Conservation (phyloP, 139 green algal species). For the Haematococcus sp. region DNA sequence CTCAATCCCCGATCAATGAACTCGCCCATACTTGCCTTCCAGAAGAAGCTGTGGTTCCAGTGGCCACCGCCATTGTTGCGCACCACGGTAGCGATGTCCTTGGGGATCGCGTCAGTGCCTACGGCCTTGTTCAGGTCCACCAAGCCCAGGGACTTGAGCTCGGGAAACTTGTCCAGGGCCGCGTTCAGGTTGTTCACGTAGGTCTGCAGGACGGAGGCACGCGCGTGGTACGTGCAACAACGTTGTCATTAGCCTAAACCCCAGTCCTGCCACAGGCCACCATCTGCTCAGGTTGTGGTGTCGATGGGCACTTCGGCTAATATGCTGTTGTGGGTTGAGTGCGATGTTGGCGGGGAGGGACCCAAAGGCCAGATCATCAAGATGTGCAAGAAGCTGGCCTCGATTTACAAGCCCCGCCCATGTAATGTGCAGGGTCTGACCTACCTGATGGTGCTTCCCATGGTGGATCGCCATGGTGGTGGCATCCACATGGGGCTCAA, state of each 20-base stretch:
- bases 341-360: no score
- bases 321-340: no score
- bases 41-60: conserved; percentile 67
- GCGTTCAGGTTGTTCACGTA: conserved; percentile 83
- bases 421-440: conserved; percentile 10
- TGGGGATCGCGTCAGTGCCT: conserved; percentile 47
- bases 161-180: conserved; percentile 63
- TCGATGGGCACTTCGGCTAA: no score
- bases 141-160: conserved; percentile 59
- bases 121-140: conserved; percentile 58
- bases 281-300: not conserved
- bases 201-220: conserved; percentile 15
- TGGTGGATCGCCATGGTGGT: conserved; percentile 80
- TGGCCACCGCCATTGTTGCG: conserved; percentile 66
- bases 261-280: not conserved
- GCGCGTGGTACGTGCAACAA: conserved; percentile 53
- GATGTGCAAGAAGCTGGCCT: not conserved
- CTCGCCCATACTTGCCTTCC: conserved; percentile 14
- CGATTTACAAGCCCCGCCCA: not conserved
- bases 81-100: conserved; percentile 57
- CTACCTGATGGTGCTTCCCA: conserved; percentile 79
- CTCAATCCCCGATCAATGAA: not conserved
- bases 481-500: conserved; percentile 81
- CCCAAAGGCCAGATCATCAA: not conserved
- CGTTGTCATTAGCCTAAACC: not conserved